Base-by-base conservation (phyloP, 208 protist genomes). In the Trypanosomatidae sp. region DNA sequence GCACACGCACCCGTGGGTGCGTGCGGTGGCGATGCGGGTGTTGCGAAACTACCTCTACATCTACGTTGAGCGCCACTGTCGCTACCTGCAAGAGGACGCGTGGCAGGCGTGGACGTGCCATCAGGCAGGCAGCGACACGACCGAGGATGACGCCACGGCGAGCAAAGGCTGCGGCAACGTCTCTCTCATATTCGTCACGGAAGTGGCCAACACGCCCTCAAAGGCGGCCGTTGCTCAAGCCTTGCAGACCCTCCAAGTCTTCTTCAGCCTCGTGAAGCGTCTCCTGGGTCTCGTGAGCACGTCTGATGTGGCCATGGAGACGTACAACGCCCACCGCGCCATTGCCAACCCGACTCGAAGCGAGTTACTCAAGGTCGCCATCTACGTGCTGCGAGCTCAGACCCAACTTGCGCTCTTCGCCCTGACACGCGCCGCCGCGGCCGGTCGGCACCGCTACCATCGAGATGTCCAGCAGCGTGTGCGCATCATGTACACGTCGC, bases 1-100 rank as follows among this genome's bases (percentile, higher is more conserved):
- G 36, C 93, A 97, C 77, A 70, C 86, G 36, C 93, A 97, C 73
- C 88, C 91, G 33, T 97, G 93, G 91, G 86, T 97, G 64, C 91
- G 86, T 36, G 81, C 83, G 22, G 90, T 77, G 5, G 80, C 93
- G 33, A 75, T 91, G 80, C 87, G 93, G 30, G 72, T 95, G 8
- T 76, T 95, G 64, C 75, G 83, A 36, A 77, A 91, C 69, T 97
- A 97, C 81, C 87, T 80, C 69, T 90, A 92, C 83, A 81, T 75
- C 46, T 86, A 76, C 44, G 88, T 95, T 22, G 93, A 97, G 77
- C 62, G n/a, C 39, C 69, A 56, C 22, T 85, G 81, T 66, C 62
- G 47, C 41, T 95, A 91, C 73, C 67, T 94, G 74, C 68, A 71
- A 41, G 81, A 84, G 30, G 80, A 82, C 9, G 55, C 81, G 44